Percentiles rank a stretch among this genome's conserved stretches.
phyloP scores from a whole-genome alignment of 495 filamentous ascomycete genomes.

The Podospora comata region DNA sequence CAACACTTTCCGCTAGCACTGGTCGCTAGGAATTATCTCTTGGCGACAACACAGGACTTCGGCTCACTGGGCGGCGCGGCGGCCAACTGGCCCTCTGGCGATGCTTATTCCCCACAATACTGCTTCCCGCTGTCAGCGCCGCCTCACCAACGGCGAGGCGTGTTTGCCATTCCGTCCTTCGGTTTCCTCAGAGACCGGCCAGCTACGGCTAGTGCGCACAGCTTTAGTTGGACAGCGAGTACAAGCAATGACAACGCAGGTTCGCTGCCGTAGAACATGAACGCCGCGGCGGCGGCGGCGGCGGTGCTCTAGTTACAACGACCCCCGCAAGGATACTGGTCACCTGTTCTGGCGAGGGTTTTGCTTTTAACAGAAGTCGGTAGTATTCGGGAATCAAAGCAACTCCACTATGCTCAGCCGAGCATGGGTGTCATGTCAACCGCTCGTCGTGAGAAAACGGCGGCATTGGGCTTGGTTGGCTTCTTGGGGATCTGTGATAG shows the following conservation, averaged over 20 bases:
- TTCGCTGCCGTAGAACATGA: background rate
- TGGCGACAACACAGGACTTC: background rate
- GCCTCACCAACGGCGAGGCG: background rate
- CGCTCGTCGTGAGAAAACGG: background rate
- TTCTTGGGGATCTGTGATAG: background rate
- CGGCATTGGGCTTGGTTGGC: background rate
- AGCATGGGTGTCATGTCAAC: background rate
- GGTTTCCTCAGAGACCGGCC: background rate
- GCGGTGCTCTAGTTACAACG: background rate
- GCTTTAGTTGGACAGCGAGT: background rate
- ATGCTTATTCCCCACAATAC: constrained; percentile 4
- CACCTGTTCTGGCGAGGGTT: background rate
- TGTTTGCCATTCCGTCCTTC: background rate
- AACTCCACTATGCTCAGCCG: constrained; percentile 3
- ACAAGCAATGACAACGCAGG: background rate
- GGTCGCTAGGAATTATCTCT: background rate
- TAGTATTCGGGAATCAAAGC: background rate
- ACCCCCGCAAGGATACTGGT: background rate
- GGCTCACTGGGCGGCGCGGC: background rate
- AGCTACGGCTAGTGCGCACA: background rate
- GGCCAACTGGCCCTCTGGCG: background rate
- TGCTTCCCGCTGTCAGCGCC: background rate
- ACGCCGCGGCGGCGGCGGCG: too few relatives aligned
- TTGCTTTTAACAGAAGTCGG: background rate
- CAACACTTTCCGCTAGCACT: background rate